Conservation (phyloP, 2,329 filamentous ascomycete genomes). For the Thielaviopsis populi region DNA sequence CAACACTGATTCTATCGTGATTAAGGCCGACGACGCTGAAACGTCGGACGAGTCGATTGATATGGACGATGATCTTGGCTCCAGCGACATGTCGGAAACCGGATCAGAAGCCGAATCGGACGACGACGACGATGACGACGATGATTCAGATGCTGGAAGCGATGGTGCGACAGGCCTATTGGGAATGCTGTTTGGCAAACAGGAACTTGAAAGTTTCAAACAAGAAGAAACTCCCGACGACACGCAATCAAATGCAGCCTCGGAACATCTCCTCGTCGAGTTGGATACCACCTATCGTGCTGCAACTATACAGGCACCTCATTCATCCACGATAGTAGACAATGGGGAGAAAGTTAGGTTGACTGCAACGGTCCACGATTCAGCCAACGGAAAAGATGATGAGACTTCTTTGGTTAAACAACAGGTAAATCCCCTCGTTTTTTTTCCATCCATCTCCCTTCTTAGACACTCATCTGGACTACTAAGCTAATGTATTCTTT, state of each 20-base stretch:
- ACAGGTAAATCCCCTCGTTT: neutral
- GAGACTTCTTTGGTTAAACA: neutral
- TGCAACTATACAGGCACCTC: neutral
- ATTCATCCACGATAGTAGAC: conserved; percentile 16
- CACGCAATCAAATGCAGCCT: neutral
- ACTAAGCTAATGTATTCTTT: neutral
- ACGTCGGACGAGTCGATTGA: conserved; percentile 29
- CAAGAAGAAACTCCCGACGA: conserved; percentile 23
- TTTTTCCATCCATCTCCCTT: neutral
- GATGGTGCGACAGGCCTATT: conserved; percentile 36
- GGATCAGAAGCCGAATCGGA: conserved; percentile 31
- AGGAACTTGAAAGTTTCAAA: conserved; percentile 39
- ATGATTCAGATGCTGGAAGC: conserved; percentile 23
- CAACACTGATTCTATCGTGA: conserved; percentile 3
- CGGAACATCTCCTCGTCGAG: neutral
- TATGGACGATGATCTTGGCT: conserved; percentile 27
- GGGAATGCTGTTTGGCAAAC: conserved; percentile 44
- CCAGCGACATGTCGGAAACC: conserved; percentile 31
- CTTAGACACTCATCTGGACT: neutral
- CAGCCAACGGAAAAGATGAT: neutral
- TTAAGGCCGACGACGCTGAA: conserved; percentile 21
- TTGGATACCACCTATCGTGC: neutral
- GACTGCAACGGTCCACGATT: conserved; percentile 12
- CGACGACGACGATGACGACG: conserved; percentile 29
- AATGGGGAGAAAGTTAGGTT: conserved; percentile 16